Evolutionary conservation across 768 basidiomycete genomes (phyloP).

Genomic region (Lactifluus pinguis): DNA sequence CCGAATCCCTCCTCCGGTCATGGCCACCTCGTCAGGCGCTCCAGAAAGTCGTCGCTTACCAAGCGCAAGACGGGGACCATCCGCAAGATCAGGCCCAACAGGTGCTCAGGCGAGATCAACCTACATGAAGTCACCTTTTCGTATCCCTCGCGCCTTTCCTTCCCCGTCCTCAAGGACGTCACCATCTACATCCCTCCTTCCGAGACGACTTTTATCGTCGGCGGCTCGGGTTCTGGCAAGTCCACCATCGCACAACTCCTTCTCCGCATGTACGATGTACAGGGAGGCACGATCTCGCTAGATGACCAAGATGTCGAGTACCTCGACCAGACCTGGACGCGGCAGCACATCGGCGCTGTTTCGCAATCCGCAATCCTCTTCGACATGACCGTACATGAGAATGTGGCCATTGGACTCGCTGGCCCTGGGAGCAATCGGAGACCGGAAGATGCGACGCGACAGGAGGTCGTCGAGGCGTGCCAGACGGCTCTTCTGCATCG

Average conservation of each 20-base stretch:
- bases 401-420: slow-evolving; percentile 70
- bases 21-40: slow-evolving; percentile 16
- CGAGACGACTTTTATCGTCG: slow-evolving; percentile 76
- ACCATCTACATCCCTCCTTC: slow-evolving; percentile 59
- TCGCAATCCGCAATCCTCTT: slow-evolving; percentile 76
- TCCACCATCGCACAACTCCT: slow-evolving; percentile 58
- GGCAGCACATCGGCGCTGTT: slow-evolving; percentile 64
- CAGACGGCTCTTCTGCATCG: slow-evolving; percentile 80
- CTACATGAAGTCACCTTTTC: slow-evolving; percentile 54
- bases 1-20: slow-evolving; percentile 20
- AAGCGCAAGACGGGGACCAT: slow-evolving; percentile 34
- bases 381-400: slow-evolving; percentile 73
- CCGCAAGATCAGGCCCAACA: slow-evolving; percentile 54
- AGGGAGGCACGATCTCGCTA: slow-evolving; percentile 56
- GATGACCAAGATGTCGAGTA: slow-evolving; percentile 77
- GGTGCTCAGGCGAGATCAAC: slow-evolving; percentile 63
- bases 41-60: slow-evolving; percentile 23
- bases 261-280: slow-evolving; percentile 64
- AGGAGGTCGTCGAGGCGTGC: slow-evolving; percentile 76
- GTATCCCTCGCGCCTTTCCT: slow-evolving; percentile 62
- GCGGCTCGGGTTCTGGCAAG: slow-evolving; percentile 72
- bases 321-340: slow-evolving; percentile 64
- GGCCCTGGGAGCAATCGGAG: slow-evolving; percentile 32
- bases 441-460: slow-evolving; percentile 45
- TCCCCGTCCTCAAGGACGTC: slow-evolving; percentile 49